A percentile compares a stretch with the other conserved stretches of the same genome.
Conservation (phyloP, 164 flowering plant genomes). For the Macadamia integrifolia region DNA sequence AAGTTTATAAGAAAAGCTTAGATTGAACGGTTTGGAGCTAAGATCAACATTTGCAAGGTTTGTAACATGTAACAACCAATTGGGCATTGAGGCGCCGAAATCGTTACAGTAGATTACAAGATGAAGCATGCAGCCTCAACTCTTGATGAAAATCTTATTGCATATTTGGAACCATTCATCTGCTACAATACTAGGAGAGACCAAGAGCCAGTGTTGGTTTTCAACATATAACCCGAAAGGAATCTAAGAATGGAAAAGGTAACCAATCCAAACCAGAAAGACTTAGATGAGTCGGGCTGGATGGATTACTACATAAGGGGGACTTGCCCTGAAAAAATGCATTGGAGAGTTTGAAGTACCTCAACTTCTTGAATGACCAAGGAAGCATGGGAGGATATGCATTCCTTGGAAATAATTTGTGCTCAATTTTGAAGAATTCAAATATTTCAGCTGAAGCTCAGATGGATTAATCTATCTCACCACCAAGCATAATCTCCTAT, state of each 20-base stretch:
- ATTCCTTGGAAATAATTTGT: too few species aligned
- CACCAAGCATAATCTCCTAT: too few species aligned
- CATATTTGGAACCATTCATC: constrained; percentile 2
- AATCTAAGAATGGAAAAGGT: background rate
- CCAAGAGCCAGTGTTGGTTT: constrained; percentile 10
- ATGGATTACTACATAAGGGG: constrained; percentile 1
- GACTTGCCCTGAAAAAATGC: background rate
- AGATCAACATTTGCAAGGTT: background rate
- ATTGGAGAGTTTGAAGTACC: background rate
- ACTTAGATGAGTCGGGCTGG: background rate
- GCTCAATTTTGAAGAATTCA: too few species aligned
- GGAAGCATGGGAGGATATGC: too few species aligned
- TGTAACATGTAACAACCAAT: constrained; percentile 7
- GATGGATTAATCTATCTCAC: too few species aligned
- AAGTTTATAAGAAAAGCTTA: background rate
- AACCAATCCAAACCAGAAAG: background rate
- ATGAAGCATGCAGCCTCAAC: constrained; percentile 2
- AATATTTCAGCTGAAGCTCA: too few species aligned
- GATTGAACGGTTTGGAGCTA: background rate
- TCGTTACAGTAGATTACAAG: background rate
- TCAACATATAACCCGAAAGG: background rate
- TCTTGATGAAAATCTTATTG: constrained; percentile 5
- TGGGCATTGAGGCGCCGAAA: background rate
- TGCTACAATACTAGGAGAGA: background rate
- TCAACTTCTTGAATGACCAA: background rate